phyloP scores from a whole-genome alignment of 2,329 filamentous ascomycete species.

The Xylariaceae sp. region DNA sequence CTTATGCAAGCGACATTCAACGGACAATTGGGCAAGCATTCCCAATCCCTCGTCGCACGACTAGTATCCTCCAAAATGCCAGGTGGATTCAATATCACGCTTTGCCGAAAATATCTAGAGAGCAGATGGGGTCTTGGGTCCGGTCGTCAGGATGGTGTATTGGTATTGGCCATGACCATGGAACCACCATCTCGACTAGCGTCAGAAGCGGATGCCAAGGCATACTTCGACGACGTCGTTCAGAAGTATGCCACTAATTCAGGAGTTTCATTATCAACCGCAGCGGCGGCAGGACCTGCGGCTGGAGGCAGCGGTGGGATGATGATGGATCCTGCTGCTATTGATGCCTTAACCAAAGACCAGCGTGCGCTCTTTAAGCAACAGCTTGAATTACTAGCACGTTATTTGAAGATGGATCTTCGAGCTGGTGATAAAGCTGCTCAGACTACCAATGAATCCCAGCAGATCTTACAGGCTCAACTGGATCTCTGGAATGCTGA shows the following conservation, averaged over 20 bases:
- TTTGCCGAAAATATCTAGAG: slow-evolving; percentile 91
- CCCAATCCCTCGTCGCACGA: slow-evolving; percentile 85
- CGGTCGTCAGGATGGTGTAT: slow-evolving; percentile 85
- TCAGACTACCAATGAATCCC: slow-evolving; percentile 77
- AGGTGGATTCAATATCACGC: slow-evolving; percentile 97
- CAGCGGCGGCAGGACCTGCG: slow-evolving; percentile 68
- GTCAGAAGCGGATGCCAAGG: slow-evolving; percentile 86
- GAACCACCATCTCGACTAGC: slow-evolving; percentile 86
- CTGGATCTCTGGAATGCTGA: slow-evolving; percentile 92
- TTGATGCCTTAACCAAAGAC: slow-evolving; percentile 96
- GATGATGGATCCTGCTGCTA: slow-evolving; percentile 99
- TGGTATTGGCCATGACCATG: slow-evolving; percentile 86
- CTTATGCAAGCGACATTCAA: slow-evolving; percentile 99
- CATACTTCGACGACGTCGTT: slow-evolving; percentile 80
- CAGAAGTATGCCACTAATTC: slow-evolving; percentile 85
- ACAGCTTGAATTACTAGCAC: slow-evolving; percentile 88
- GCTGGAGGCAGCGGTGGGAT: slow-evolving; percentile 73
- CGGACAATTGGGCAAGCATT: slow-evolving; percentile 95
- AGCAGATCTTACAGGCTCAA: slow-evolving; percentile 85
- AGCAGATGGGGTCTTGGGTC: slow-evolving; percentile 83
- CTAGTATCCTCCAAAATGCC: slow-evolving; percentile 99
- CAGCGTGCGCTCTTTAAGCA: slow-evolving; percentile 96
- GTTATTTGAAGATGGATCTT: slow-evolving; percentile 96
- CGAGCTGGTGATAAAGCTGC: slow-evolving; percentile 94
- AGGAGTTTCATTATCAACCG: slow-evolving; percentile 78